These are phyloP conservation scores for Willaertia magna DNA, from an alignment of 208 protist species.

Conservation along the genomic window DNA sequence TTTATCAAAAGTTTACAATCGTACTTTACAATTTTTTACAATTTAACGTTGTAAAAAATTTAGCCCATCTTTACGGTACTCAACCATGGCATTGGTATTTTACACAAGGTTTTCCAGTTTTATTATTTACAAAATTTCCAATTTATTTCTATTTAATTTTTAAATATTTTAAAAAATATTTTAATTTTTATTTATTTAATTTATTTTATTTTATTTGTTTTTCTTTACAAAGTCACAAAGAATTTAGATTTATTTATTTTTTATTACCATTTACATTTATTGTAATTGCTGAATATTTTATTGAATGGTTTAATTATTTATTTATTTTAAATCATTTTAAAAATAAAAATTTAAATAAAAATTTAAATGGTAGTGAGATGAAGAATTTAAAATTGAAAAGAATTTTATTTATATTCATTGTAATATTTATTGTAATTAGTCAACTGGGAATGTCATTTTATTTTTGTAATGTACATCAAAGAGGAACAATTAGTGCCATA, in stretches of 20 bases:
- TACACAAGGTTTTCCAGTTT: background rate
- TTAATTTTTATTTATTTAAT: background rate
- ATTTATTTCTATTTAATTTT: background rate
- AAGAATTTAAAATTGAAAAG: background rate
- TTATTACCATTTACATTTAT: background rate
- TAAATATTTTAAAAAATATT: background rate
- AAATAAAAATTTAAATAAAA: background rate
- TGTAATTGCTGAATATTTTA: background rate
- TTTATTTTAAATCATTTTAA: too few relatives aligned
- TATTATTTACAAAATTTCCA: background rate
- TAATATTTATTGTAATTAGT: background rate
- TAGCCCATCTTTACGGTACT: background rate
- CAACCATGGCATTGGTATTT: slow-evolving; percentile 12
- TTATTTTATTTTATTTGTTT: background rate
- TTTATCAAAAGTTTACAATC: background rate
- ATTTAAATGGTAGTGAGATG: background rate
- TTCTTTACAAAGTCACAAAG: background rate
- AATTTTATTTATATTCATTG: background rate
- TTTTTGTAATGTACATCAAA: background rate
- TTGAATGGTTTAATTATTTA: too few relatives aligned
- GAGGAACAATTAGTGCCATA: background rate
- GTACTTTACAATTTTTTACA: background rate
- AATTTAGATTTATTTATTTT: slow-evolving; percentile 11
- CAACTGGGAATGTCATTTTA: background rate
- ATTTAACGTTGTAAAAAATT: background rate